phyloP scores from a whole-genome alignment of 129 eudicot genomes.

The Arctium lappa region DNA sequence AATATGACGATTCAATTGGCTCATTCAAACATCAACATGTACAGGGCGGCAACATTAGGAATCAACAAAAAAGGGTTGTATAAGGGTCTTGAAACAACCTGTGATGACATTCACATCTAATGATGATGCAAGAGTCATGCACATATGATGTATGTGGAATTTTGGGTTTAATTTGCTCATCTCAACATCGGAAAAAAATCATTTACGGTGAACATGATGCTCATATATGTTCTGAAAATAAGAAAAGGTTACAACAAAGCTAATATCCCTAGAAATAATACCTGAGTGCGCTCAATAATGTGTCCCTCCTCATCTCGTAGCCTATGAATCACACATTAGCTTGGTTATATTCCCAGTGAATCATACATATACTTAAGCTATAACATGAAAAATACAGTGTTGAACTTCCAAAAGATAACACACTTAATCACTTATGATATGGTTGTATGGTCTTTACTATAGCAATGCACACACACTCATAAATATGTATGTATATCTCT shows the following conservation, averaged over 20 bases:
- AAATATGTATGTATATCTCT: not conserved
- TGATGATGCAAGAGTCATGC: not conserved
- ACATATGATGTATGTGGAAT: not conserved
- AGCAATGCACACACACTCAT: not conserved
- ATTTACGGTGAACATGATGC: not conserved
- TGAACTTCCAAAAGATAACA: not conserved
- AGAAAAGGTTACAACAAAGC: not conserved
- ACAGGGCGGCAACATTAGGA: not conserved
- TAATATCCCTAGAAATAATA: conserved; percentile 7
- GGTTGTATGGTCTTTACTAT: not conserved
- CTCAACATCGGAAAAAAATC: not conserved
- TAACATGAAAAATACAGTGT: not conserved
- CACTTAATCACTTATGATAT: not conserved
- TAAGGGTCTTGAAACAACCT: not conserved
- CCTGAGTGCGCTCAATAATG: conserved; percentile 30
- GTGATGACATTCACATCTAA: not conserved
- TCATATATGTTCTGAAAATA: not conserved
- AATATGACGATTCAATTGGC: not conserved
- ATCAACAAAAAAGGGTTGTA: not conserved
- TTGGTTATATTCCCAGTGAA: not conserved
- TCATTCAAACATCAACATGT: not conserved
- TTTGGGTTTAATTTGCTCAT: not conserved
- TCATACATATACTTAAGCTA: not conserved
- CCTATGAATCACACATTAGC: conserved; percentile 5
- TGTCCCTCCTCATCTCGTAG: conserved; percentile 26